phyloP scores from a whole-genome alignment of 768 basidiomycete genomes.

The Tulasnella sp. region DNA sequence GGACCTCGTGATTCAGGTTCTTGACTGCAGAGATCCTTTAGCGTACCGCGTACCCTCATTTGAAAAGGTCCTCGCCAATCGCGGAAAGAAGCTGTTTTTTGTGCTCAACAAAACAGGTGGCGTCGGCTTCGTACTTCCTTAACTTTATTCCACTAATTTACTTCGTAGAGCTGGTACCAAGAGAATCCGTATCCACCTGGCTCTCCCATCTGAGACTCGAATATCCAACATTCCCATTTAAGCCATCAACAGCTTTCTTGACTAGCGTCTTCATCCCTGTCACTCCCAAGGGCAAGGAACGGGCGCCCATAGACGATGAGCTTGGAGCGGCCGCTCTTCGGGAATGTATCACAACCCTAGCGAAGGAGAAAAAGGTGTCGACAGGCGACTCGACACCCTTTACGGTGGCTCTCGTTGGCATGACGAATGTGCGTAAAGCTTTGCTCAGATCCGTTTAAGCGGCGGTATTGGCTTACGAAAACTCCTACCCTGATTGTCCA shows the following conservation, averaged over 20 bases:
- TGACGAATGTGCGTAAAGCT: constrained; percentile 53
- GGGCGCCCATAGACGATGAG: constrained; percentile 40
- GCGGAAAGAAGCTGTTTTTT: constrained; percentile 43
- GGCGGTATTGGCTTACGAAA: neutral
- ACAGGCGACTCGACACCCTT: constrained; percentile 35
- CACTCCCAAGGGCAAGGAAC: constrained; percentile 11
- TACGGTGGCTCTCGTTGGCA: constrained; percentile 68
- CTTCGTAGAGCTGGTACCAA: constrained; percentile 59
- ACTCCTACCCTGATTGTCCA: constrained; percentile 22
- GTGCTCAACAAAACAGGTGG: constrained; percentile 81
- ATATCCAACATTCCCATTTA: constrained; percentile 60
- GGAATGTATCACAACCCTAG: constrained; percentile 34
- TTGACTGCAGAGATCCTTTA: constrained; percentile 77
- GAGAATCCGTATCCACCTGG: constrained; percentile 67
- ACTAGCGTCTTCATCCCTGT: constrained; percentile 23
- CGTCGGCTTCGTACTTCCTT: constrained; percentile 22
- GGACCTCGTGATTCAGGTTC: constrained; percentile 67
- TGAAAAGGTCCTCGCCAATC: constrained; percentile 40
- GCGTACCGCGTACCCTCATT: constrained; percentile 53
- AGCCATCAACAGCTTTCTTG: constrained; percentile 56
- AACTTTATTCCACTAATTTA: neutral
- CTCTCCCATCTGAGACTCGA: constrained; percentile 43
- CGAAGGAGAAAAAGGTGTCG: constrained; percentile 26
- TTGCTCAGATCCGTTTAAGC: neutral
- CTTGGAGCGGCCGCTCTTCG: constrained; percentile 47